Percentiles rank a stretch among this genome's conserved stretches.
Evolutionary conservation across 495 filamentous ascomycete species (phyloP).

Genomic region (Pyrenula massariospora): DNA sequence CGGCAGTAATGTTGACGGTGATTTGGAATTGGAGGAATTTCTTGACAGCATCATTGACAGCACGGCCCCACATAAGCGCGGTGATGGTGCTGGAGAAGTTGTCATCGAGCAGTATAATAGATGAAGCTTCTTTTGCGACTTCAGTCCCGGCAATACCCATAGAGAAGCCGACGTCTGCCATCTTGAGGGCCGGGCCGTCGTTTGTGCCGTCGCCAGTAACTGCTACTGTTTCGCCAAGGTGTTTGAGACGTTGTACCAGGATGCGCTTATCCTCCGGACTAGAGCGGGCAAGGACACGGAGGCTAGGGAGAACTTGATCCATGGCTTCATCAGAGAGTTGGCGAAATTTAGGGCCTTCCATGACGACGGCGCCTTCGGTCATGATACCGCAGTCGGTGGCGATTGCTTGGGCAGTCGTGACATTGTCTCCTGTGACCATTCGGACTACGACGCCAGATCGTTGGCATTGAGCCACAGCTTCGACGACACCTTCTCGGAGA

Average conservation of each 20-base stretch:
- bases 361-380: slow-evolving; percentile 56
- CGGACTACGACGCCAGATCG: slow-evolving; percentile 72
- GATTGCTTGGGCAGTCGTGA: slow-evolving; percentile 71
- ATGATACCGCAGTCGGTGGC: slow-evolving; percentile 76
- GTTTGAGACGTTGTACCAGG: slow-evolving; percentile 60
- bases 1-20: slow-evolving; percentile 84
- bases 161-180: slow-evolving; percentile 82
- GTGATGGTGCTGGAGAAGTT: slow-evolving; percentile 85
- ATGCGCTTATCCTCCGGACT: slow-evolving; percentile 83
- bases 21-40: slow-evolving; percentile 90
- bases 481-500: slow-evolving; percentile 57
- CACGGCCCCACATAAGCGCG: slow-evolving; percentile 80
- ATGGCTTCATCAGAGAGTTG: slow-evolving; percentile 60
- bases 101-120: slow-evolving; percentile 85
- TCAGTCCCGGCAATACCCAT: slow-evolving; percentile 89
- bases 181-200: slow-evolving; percentile 75
- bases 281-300: slow-evolving; percentile 77
- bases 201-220: slow-evolving; percentile 88
- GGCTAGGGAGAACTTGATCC: slow-evolving; percentile 57
- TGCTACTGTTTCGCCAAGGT: slow-evolving; percentile 68
- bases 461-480: slow-evolving; percentile 64
- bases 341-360: slow-evolving; percentile 80
- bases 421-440: slow-evolving; percentile 87
- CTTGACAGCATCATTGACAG: slow-evolving; percentile 82
- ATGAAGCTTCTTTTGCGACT: slow-evolving; percentile 88